Evolutionary conservation across 1,284 basidiomycete species (phyloP), one percentile per base, ranked within the genome.

Genomic region (Malassezia japonica): DNA sequence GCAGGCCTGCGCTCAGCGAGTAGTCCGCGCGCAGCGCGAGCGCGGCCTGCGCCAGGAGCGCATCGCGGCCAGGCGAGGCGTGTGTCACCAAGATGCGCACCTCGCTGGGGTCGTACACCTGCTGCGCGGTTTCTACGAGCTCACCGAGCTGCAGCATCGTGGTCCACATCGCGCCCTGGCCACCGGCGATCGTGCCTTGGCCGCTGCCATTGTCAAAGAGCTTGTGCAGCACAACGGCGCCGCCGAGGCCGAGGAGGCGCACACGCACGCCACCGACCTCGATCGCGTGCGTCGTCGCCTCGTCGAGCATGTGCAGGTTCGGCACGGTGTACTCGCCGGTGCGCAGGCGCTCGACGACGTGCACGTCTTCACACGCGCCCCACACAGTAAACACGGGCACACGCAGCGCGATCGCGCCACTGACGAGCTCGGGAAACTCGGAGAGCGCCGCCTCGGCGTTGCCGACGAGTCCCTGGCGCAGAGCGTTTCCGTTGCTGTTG

Each of bases 141-240:
- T 98, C 92, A 57, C 94, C 94, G 36, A 99, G 86, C 75, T 98
- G 94, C 23, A 99, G 80, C 5, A 89, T 86, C 0, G 92, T 98
- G 0, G 89, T 88, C 94, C 94, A 99, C 85, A 96, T 95, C 20
- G 91, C 96, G 24, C 94, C 94, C 70, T 89, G 86, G 1, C 88
- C 92, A 37, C 94, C 94, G 0, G 94, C 92, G 59, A 98, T 95
- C 10, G 92, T 95, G 2, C 88, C 91, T 41, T 79, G 82, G 1
- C 91, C 92, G 47, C 92, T 87, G 1, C 94, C 88, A 60, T 90
- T 91, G 79, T 94, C 87, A 74, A 96, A 98, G 77, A 98, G 82
- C 77, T 96, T 96, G 79, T 96, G 91, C 21, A 84, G 82, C 9
- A 95, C 90, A 35, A 96, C 81, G 5, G 92, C 92, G 51, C 94